Percentiles rank a stretch among this genome's conserved stretches.
Conservation (phyloP, 2,329 filamentous ascomycete species). For the Colletotrichum aenigma region DNA sequence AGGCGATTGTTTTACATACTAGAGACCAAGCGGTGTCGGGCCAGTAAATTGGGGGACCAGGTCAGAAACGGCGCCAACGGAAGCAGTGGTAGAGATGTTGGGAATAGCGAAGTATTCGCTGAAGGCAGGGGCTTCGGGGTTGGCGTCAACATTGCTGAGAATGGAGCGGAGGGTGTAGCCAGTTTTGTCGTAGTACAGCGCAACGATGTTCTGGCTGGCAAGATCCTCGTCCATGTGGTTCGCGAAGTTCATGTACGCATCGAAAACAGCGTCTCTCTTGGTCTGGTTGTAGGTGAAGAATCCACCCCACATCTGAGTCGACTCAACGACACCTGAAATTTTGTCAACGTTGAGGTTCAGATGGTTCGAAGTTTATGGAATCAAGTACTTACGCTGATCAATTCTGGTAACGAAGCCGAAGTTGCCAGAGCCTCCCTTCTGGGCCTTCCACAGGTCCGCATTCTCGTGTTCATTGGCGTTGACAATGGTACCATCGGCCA, state of each 20-base stretch:
- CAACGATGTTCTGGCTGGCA: constrained; percentile 31
- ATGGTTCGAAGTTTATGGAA: background rate
- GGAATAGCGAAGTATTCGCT: constrained; percentile 24
- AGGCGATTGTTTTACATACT: background rate
- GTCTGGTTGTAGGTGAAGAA: constrained; percentile 28
- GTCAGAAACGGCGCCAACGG: constrained; percentile 25
- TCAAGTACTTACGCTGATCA: constrained; percentile 1
- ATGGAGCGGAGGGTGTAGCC: constrained; percentile 24
- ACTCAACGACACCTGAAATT: background rate
- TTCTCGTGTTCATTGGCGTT: constrained; percentile 41
- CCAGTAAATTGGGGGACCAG: constrained; percentile 34
- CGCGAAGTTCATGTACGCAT: constrained; percentile 31
- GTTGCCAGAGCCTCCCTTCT: constrained; percentile 51
- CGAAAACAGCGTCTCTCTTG: constrained; percentile 26
- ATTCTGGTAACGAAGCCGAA: constrained; percentile 41
- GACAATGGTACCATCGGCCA: constrained; percentile 43
- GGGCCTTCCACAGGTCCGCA: constrained; percentile 46
- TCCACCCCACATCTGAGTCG: constrained; percentile 31
- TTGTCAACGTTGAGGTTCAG: background rate
- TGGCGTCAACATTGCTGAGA: constrained; percentile 29
- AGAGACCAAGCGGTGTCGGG: constrained; percentile 33
- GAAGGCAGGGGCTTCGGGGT: constrained; percentile 25
- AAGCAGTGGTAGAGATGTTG: constrained; percentile 25
- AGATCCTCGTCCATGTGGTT: constrained; percentile 27
- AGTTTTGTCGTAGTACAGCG: constrained; percentile 24